Evolutionary conservation across 1,284 basidiomycete species (phyloP).

Genomic region (Vanrija pseudolonga): DNA sequence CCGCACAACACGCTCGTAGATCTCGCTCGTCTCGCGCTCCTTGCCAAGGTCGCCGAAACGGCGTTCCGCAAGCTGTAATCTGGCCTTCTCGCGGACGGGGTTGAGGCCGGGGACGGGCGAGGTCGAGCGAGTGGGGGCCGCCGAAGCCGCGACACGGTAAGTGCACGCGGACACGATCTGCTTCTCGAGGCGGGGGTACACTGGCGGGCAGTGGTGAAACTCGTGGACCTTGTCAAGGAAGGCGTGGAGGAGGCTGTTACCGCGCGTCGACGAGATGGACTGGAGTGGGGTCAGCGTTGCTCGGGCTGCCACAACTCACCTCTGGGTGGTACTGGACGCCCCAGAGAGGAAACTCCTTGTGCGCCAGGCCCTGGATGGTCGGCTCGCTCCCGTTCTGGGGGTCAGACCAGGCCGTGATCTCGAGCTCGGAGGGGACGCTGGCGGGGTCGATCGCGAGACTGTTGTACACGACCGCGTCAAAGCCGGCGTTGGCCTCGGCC

Average conservation of each 20-base stretch:
- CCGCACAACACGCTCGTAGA: constrained; percentile 49
- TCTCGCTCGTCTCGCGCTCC: constrained; percentile 31
- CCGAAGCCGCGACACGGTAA: constrained; percentile 31
- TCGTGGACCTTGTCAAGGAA: constrained; percentile 41
- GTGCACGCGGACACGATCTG: constrained; percentile 37
- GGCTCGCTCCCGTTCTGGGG: constrained; percentile 26
- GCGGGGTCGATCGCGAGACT: constrained; percentile 52
- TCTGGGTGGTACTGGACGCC: constrained; percentile 97
- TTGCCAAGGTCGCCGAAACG: constrained; percentile 21
- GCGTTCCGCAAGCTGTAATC: constrained; percentile 20
- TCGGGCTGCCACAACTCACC: constrained; percentile 25
- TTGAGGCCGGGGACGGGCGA: constrained; percentile 10
- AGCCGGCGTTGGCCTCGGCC: constrained; percentile 35
- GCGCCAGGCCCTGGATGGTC: constrained; percentile 52
- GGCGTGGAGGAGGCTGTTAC: constrained; percentile 42
- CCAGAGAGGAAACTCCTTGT: constrained; percentile 71
- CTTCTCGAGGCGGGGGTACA: constrained; percentile 32
- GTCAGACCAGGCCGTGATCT: constrained; percentile 52
- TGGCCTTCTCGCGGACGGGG: too few species aligned
- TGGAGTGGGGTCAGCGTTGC: constrained; percentile 17
- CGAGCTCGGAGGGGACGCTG: constrained; percentile 50
- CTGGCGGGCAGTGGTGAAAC: constrained; percentile 22
- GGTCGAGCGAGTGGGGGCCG: constrained; percentile 11
- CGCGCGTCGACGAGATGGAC: constrained; percentile 51
- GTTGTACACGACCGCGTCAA: constrained; percentile 78